Percentiles rank a stretch among this genome's conserved stretches.
phyloP scores from a whole-genome alignment of 2,329 filamentous ascomycete genomes.

The Venturia nashicola region DNA sequence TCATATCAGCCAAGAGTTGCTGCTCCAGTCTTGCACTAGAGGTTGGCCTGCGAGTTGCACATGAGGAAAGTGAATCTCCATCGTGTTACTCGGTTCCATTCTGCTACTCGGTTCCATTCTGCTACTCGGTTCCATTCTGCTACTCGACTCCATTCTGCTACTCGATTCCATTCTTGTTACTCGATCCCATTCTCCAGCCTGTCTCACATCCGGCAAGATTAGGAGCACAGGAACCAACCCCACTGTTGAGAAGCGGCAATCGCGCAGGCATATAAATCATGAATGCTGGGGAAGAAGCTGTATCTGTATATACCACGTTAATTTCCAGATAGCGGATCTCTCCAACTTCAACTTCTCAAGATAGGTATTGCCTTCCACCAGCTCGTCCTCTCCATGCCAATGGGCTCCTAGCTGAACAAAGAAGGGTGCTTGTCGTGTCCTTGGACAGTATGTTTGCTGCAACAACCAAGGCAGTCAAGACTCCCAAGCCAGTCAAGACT shows the following conservation, averaged over 20 bases:
- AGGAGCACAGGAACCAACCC: neutral
- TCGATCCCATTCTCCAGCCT: neutral
- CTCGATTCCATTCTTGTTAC: neutral
- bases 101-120: neutral
- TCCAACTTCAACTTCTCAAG: neutral
- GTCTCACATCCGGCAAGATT: neutral
- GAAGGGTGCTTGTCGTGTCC: neutral
- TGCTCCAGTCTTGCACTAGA: neutral
- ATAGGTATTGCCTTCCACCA: neutral
- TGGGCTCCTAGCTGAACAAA: neutral
- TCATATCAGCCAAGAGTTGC: neutral
- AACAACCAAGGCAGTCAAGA: neutral
- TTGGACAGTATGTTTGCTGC: neutral
- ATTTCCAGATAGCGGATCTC: neutral
- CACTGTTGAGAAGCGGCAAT: neutral
- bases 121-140: neutral
- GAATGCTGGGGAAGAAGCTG: neutral
- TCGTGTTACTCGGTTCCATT: neutral
- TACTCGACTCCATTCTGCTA: neutral
- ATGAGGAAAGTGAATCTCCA: neutral
- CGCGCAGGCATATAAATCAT: neutral
- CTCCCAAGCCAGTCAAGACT: neutral
- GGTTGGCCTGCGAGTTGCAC: neutral
- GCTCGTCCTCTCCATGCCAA: neutral
- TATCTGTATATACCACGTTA: neutral